Percentiles rank a stretch among this genome's conserved stretches.
Conservation (phyloP, 805 yeast genomes). For the Cyberlindnera sargentensis region DNA sequence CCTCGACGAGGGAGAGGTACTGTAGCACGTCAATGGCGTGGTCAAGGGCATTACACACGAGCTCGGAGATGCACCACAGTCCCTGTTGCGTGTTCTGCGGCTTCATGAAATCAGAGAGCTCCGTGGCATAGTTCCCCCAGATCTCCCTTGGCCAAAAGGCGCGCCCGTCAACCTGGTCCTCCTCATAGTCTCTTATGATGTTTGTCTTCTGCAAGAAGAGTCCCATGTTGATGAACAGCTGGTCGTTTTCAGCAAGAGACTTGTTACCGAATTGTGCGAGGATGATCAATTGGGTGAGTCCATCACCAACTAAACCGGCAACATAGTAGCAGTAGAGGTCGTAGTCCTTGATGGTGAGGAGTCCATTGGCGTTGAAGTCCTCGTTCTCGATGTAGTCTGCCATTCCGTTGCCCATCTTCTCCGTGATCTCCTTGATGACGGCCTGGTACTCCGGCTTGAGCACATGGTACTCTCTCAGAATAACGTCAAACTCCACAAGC, state of each 20-base stretch:
- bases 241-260: conserved; percentile 44
- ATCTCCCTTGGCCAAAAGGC: conserved; percentile 95
- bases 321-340: conserved; percentile 94
- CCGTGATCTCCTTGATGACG: conserved; percentile 69
- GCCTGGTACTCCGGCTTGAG: conserved; percentile 72
- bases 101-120: conserved; percentile 50
- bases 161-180: conserved; percentile 86
- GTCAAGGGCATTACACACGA: conserved; percentile 69
- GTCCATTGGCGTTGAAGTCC: conserved; percentile 72
- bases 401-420: conserved; percentile 96
- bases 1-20: conserved; percentile 70
- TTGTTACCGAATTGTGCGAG: conserved; percentile 64
- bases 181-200: conserved; percentile 90
- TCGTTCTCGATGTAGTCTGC: conserved; percentile 83
- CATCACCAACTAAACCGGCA: conserved; percentile 97
- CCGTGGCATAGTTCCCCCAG: conserved; percentile 75
- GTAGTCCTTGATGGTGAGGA: conserved; percentile 71
- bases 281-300: conserved; percentile 76
- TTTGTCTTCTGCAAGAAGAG: conserved; percentile 91
- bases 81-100: conserved; percentile 47
- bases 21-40: conserved; percentile 74
- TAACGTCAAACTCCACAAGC: conserved; percentile 66
- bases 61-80: conserved; percentile 69
- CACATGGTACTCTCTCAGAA: conserved; percentile 64
- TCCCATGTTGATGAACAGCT: conserved; percentile 82